Percentiles rank a stretch among this genome's conserved stretches.
Conservation (phyloP, 345 rosid species). For the Ceriops decandra region DNA sequence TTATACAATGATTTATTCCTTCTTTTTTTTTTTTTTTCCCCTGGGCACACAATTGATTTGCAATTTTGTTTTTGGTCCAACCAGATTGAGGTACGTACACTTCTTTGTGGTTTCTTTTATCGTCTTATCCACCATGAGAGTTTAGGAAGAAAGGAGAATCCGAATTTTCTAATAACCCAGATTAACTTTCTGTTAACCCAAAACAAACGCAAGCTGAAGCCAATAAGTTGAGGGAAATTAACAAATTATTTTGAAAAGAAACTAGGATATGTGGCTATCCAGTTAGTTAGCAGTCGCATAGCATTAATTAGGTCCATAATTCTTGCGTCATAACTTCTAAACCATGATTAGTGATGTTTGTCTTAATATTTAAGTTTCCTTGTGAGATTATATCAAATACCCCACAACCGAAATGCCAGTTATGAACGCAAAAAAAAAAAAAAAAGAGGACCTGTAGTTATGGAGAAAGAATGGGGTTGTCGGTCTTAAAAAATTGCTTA, state of each 20-base stretch:
- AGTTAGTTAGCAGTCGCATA: too few relatives aligned
- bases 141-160: neutral
- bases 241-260: too few relatives aligned
- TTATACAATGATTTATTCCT: neutral
- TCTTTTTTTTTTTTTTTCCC: neutral
- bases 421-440: neutral
- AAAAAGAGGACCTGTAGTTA: neutral
- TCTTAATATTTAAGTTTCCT: neutral
- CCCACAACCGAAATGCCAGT: neutral
- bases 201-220: too few relatives aligned
- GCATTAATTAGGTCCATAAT: neutral
- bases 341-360: neutral
- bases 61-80: too few relatives aligned
- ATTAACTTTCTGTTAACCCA: too few relatives aligned
- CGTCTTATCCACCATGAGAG: neutral
- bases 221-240: too few relatives aligned
- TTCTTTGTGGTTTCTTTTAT: too few relatives aligned
- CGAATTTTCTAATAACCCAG: too few relatives aligned
- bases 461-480: neutral
- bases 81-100: too few relatives aligned
- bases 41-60: too few relatives aligned
- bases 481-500: neutral
- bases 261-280: too few relatives aligned
- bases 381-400: neutral
- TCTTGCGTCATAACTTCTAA: slow-evolving; percentile 1